Percentiles rank a stretch among this genome's conserved stretches.
Evolutionary conservation across 805 yeast species (phyloP).

Genomic region (Pichia phayaonensis): DNA sequence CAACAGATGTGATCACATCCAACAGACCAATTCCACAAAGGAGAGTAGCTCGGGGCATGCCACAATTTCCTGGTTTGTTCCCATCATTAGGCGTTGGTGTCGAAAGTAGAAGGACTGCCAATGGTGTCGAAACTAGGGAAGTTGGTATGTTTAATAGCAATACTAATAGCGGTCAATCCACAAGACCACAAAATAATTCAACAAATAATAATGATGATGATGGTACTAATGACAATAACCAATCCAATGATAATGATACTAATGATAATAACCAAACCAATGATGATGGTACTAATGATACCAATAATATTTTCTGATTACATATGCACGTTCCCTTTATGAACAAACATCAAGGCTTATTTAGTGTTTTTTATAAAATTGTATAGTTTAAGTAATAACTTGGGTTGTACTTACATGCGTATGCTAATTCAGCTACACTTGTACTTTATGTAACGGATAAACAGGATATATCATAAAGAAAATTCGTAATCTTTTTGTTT

Average conservation of each 20-base stretch:
- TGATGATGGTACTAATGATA: neutral
- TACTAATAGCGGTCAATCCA: neutral
- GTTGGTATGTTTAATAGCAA: neutral
- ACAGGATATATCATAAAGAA: too few relatives aligned
- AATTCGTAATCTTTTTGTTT: too few relatives aligned
- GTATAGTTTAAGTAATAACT: neutral
- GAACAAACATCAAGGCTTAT: too few relatives aligned
- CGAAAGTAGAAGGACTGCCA: conserved; percentile 37
- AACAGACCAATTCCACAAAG: conserved; percentile 2
- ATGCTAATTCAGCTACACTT: too few relatives aligned
- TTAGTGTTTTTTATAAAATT: too few relatives aligned
- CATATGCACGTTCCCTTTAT: too few relatives aligned
- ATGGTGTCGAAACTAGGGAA: conserved; percentile 35
- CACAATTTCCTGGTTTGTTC: conserved; percentile 22
- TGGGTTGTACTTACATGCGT: neutral
- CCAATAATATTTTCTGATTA: neutral
- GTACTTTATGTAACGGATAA: too few relatives aligned
- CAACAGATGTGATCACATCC: neutral
- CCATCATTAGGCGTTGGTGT: conserved; percentile 43
- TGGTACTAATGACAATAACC: too few relatives aligned
- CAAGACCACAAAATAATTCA: neutral
- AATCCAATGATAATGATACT: neutral
- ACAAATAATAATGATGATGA: neutral
- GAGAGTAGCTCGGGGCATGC: conserved; percentile 12
- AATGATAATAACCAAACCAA: neutral